These are phyloP conservation scores for Ceratocystis destructans DNA, from an alignment of 2,329 filamentous ascomycete species.

Conservation along the genomic window DNA sequence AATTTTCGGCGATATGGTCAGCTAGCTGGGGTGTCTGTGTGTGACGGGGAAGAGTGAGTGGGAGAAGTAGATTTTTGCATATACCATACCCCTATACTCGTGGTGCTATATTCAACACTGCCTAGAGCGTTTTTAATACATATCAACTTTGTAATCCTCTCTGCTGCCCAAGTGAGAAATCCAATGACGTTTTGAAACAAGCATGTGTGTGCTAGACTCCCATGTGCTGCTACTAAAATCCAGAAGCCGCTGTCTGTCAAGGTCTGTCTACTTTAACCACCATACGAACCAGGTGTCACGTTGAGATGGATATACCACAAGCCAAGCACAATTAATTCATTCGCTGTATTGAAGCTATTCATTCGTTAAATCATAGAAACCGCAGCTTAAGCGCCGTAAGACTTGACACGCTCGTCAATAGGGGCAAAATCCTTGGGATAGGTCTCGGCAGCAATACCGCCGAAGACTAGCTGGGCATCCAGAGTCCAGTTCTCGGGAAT, in stretches of 20 bases:
- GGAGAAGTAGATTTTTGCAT: neutral
- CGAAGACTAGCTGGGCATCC: constrained; percentile 75
- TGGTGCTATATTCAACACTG: constrained; percentile 3
- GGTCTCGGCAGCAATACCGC: constrained; percentile 43
- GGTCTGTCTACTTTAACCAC: neutral
- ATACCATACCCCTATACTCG: neutral
- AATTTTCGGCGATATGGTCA: neutral
- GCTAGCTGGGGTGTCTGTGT: neutral
- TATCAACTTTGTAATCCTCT: neutral
- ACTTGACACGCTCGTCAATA: constrained; percentile 53
- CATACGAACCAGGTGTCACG: neutral
- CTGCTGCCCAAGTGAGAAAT: neutral
- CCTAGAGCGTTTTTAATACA: constrained; percentile 5
- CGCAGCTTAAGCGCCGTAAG: constrained; percentile 38
- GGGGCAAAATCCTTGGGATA: constrained; percentile 51
- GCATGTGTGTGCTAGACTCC: no score
- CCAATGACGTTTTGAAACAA: neutral
- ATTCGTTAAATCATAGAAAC: neutral
- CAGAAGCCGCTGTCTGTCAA: no score
- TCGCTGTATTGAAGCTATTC: neutral
- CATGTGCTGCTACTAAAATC: no score
- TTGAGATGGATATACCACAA: neutral
- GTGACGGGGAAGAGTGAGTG: no score
- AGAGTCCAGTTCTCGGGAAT: constrained; percentile 62
- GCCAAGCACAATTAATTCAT: neutral